Conservation (phyloP, 2,329 filamentous ascomycete genomes). For the Plectosphaerella sp. region DNA sequence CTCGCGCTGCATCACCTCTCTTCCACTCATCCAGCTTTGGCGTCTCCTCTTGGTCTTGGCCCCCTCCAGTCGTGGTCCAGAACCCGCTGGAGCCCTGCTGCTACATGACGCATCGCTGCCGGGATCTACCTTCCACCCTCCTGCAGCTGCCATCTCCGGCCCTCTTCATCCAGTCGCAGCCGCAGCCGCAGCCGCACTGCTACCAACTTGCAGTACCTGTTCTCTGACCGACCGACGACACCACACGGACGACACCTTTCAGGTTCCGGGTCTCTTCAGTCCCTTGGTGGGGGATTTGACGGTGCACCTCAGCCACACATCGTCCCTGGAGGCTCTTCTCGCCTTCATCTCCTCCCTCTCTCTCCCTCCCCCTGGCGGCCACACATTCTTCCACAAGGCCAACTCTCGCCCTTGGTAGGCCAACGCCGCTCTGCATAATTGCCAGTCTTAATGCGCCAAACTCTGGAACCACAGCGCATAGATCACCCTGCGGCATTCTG, state of each 20-base stretch:
- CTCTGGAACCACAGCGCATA: constrained; percentile 15
- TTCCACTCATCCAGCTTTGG: too few species aligned
- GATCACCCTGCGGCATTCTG: constrained; percentile 10
- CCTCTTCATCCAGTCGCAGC: constrained; percentile 6
- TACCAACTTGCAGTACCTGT: neutral
- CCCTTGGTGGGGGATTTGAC: too few species aligned
- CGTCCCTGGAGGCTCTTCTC: neutral
- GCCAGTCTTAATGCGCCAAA: constrained; percentile 25
- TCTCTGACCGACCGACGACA: too few species aligned
- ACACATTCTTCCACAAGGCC: constrained; percentile 3
- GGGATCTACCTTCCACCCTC: constrained; percentile 10
- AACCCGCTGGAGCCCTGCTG: constrained; percentile 9
- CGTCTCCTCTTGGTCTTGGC: too few species aligned
- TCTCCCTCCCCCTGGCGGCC: neutral
- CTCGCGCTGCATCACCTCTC: too few species aligned
- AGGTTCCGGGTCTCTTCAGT: too few species aligned
- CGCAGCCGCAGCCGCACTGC: constrained; percentile 4
- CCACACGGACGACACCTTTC: too few species aligned
- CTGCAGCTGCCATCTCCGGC: constrained; percentile 10
- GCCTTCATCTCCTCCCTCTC: neutral
- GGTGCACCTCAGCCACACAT: neutral
- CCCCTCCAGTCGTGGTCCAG: neutral
- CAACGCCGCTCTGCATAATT: constrained; percentile 17
- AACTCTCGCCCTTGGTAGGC: too few species aligned
- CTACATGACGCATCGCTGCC: constrained; percentile 14